Evolutionary conservation across 108 stramenopile genomes (phyloP).

Genomic region (Cyclostephanos tholiformis): DNA sequence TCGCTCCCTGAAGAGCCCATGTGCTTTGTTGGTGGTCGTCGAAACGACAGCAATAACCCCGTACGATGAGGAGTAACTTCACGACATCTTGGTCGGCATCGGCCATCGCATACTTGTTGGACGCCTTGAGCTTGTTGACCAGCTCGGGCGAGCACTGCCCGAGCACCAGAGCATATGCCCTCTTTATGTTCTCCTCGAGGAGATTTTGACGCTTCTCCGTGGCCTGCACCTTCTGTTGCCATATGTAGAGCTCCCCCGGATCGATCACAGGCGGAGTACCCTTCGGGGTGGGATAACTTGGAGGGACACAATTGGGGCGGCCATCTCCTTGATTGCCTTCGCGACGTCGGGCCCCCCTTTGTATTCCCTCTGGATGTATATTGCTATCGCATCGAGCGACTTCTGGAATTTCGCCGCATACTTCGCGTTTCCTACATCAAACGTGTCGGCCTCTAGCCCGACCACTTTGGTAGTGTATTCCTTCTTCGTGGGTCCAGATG

Average conservation of each 20-base stretch:
- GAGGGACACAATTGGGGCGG: not conserved
- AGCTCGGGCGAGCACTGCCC: not conserved
- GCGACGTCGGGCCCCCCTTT: not conserved
- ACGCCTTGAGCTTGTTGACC: not conserved
- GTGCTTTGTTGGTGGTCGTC: constrained; percentile 13
- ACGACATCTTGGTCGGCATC: not conserved
- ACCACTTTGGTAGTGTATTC: not conserved
- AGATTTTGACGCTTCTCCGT: too few species aligned
- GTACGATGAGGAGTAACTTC: constrained; percentile 2
- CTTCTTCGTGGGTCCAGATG: not conserved
- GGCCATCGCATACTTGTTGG: not conserved
- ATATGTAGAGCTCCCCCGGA: not conserved
- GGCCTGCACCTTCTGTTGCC: not conserved
- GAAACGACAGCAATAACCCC: constrained; percentile 11
- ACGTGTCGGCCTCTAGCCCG: not conserved
- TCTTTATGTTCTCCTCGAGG: not conserved
- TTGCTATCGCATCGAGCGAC: not conserved
- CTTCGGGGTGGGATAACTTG: not conserved
- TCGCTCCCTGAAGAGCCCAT: constrained; percentile 5
- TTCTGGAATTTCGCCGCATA: too few species aligned
- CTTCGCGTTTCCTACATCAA: too few species aligned
- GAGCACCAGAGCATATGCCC: not conserved
- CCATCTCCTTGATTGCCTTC: constrained; percentile 5
- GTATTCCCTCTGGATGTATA: not conserved
- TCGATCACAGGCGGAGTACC: not conserved